Conservation (phyloP, 345 rosid species). For the Murraya paniculata region DNA sequence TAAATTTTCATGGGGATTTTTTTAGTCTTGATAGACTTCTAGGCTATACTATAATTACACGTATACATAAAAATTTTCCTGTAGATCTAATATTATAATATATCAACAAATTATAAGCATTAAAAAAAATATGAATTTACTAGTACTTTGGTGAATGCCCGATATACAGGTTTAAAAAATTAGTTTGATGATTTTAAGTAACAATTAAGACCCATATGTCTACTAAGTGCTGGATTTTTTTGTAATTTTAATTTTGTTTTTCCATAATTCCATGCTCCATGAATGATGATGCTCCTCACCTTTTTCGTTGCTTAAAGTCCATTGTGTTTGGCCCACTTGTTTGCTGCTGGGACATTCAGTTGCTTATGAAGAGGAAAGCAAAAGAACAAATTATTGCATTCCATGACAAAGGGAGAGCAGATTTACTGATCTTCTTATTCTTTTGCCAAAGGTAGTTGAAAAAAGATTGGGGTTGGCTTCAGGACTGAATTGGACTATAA, state of each 20-base stretch:
- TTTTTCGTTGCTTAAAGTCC: constrained; percentile 6
- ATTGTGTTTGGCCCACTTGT: background rate
- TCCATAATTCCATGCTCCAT: constrained; percentile 8
- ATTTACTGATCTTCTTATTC: background rate
- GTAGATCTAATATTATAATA: too few relatives aligned
- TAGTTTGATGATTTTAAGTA: constrained; percentile 2
- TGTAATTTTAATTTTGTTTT: background rate
- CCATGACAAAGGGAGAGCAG: background rate
- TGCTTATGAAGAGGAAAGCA: background rate
- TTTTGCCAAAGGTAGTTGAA: background rate
- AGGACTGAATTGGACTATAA: background rate
- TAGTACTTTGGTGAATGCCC: background rate
- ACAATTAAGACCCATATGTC: constrained; percentile 21
- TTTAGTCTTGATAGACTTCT: too few relatives aligned
- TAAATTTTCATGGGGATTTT: too few relatives aligned
- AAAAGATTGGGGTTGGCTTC: background rate
- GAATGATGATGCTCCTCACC: constrained; percentile 29
- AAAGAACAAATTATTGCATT: background rate
- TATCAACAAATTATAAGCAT: too few relatives aligned
- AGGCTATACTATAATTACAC: too few relatives aligned
- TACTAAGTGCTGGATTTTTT: constrained; percentile 8
- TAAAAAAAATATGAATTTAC: too few relatives aligned
- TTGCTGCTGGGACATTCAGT: background rate
- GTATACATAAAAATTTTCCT: too few relatives aligned
- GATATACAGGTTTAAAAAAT: background rate